Evolutionary conservation across 495 filamentous ascomycete species (phyloP).

Genomic region (Astrothelium macrocarpum): DNA sequence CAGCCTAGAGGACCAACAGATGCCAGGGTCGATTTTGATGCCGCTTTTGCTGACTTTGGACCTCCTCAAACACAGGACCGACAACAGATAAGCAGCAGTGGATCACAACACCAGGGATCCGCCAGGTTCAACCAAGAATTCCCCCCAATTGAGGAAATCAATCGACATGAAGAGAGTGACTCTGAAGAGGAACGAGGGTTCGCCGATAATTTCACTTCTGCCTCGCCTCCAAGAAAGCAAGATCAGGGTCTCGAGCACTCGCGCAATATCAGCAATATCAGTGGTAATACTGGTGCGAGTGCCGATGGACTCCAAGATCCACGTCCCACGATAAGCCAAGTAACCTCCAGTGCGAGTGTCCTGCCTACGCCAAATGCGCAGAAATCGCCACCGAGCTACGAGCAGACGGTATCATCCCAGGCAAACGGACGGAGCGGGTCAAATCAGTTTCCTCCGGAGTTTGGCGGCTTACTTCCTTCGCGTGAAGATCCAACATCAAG

Average conservation of each 20-base stretch:
- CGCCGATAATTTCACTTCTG: constrained; percentile 81
- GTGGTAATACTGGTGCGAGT: background rate
- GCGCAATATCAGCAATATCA: background rate
- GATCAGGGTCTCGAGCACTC: background rate
- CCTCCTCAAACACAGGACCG: constrained; percentile 23
- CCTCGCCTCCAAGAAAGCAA: constrained; percentile 41
- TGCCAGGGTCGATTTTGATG: constrained; percentile 67
- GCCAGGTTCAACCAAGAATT: constrained; percentile 61
- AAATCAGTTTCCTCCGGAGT: constrained; percentile 50
- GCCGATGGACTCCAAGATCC: constrained; percentile 15
- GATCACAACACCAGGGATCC: constrained; percentile 3
- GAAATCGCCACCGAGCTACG: constrained; percentile 56
- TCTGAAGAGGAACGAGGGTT: constrained; percentile 77
- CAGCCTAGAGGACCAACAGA: constrained; percentile 43
- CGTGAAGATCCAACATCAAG: constrained; percentile 50
- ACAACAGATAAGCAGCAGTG: constrained; percentile 29
- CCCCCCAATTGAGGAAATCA: constrained; percentile 82
- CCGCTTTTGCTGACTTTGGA: constrained; percentile 57
- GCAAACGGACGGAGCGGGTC: constrained; percentile 29
- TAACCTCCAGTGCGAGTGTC: constrained; percentile 21
- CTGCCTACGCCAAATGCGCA: constrained; percentile 50
- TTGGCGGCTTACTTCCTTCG: constrained; percentile 53
- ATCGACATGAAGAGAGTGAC: constrained; percentile 62
- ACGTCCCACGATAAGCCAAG: constrained; percentile 12
- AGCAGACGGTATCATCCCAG: constrained; percentile 35